phyloP scores from a whole-genome alignment of 2,329 filamentous ascomycete genomes.

The Fusarium albidum region DNA sequence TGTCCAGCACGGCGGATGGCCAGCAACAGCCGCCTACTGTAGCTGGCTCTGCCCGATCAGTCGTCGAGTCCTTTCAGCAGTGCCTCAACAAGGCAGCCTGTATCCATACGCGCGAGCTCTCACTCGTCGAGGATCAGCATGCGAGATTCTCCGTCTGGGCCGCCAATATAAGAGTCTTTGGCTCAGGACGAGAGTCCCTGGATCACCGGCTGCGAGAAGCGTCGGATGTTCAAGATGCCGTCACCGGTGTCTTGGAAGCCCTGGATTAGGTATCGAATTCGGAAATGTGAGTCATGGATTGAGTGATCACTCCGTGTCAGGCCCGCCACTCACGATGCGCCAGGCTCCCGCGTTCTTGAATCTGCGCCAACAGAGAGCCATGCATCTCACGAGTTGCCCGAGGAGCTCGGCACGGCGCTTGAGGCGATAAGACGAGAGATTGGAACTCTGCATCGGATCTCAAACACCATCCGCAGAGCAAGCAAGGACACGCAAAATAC shows the following conservation, averaged over 20 bases:
- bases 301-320: no score
- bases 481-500: slow-evolving; percentile 16
- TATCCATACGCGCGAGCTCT: no score
- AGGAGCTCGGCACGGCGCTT: neutral
- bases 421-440: slow-evolving; percentile 3
- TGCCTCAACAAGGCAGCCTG: slow-evolving; percentile 1
- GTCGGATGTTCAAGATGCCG: slow-evolving; percentile 12
- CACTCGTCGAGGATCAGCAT: slow-evolving; percentile 27
- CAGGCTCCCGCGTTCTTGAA: no score
- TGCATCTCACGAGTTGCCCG: no score
- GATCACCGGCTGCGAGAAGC: slow-evolving; percentile 27
- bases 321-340: no score
- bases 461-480: slow-evolving; percentile 23
- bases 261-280: slow-evolving; percentile 9
- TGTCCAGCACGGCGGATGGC: neutral
- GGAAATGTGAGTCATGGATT: slow-evolving; percentile 4
- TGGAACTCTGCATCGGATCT: slow-evolving; percentile 6
- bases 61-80: slow-evolving; percentile 1
- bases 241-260: slow-evolving; percentile 24
- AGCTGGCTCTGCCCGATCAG: neutral
- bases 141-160: slow-evolving; percentile 30
- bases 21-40: neutral
- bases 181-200: slow-evolving; percentile 6
- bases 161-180: slow-evolving; percentile 22
- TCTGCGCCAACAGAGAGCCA: no score